Evolutionary conservation across 345 rosid genomes (phyloP).

Genomic region (Eucalyptus victrix): DNA sequence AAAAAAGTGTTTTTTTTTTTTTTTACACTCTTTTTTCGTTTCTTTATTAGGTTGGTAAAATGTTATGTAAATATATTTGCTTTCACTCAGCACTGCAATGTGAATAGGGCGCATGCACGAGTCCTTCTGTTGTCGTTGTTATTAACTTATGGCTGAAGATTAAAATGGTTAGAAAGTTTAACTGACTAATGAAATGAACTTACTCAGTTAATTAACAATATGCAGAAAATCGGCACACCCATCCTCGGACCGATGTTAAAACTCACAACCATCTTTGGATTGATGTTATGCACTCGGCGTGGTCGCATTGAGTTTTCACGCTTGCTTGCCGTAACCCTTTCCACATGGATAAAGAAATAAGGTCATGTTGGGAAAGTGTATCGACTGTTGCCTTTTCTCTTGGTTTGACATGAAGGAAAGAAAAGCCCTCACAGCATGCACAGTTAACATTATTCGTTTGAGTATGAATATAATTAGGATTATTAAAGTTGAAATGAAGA

Average conservation of each 20-base stretch:
- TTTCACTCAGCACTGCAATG: background rate
- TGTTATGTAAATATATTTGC: background rate
- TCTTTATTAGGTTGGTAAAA: background rate
- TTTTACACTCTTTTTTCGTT: background rate
- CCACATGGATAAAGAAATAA: background rate
- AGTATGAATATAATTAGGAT: background rate
- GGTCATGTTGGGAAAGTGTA: background rate
- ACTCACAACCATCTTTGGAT: background rate
- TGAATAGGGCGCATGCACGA: background rate
- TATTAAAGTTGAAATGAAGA: background rate
- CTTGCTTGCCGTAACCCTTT: background rate
- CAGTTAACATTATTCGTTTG: background rate
- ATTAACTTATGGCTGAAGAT: background rate
- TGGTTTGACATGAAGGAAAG: background rate
- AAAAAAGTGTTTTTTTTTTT: no score
- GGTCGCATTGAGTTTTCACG: background rate
- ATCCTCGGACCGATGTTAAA: background rate
- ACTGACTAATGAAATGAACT: background rate
- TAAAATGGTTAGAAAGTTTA: background rate
- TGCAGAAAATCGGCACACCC: background rate
- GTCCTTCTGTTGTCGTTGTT: background rate
- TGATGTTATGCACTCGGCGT: background rate
- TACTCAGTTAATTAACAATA: no score
- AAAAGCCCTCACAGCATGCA: background rate
- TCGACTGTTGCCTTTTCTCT: background rate